Base-by-base conservation (phyloP, 106 monocot species). In the Gastrodia elata region DNA sequence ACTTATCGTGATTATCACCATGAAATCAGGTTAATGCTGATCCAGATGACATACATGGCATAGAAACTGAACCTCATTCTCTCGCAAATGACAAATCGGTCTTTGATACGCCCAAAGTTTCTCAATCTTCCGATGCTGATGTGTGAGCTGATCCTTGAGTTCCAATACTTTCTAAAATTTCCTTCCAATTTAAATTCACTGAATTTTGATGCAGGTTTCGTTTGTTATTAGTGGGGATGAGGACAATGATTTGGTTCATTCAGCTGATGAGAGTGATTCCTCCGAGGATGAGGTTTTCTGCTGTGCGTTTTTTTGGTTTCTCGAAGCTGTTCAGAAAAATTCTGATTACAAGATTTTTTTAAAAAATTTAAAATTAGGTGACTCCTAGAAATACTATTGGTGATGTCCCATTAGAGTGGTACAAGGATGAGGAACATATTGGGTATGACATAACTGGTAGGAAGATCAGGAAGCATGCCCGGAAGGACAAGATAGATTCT, bases 351-450 rank as follows among this genome's bases (percentile, higher is more conserved):
- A 6, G n/a, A 37, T 57, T 11, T 28, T 48, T 43, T 56, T 72
- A 4, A 59, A 65, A 13, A 61, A 69, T 25, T 67, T 38, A 9
- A 39, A 64, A 44, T 26, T 72, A 91, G 91, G 88, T 93, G 39
- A 79, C 87, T 36, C 88, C 84, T 48, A 88, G 93, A 71, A 98
- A 98, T 73, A 93, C 93, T 0, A 59, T 98, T 38, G 97, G 97
- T 1, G 85, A 93, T 27, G 90, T 98, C 34, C 97, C 97, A 15
- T 58, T 98, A 24, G 80, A 87, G 42, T 98, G 97, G 97, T 93
- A 93, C 68, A 84, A 87, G 55, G 90, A 91, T 26, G 97, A 98
- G 77, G 93, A 98, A 74, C 97, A 98, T 70, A 91, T 98, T 68
- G 97, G 97, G 3, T 98, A 93, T 80, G 88, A 98, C 71, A 82